Conservation (phyloP, 108 stramenopile genomes). For the Seminavis robusta region DNA sequence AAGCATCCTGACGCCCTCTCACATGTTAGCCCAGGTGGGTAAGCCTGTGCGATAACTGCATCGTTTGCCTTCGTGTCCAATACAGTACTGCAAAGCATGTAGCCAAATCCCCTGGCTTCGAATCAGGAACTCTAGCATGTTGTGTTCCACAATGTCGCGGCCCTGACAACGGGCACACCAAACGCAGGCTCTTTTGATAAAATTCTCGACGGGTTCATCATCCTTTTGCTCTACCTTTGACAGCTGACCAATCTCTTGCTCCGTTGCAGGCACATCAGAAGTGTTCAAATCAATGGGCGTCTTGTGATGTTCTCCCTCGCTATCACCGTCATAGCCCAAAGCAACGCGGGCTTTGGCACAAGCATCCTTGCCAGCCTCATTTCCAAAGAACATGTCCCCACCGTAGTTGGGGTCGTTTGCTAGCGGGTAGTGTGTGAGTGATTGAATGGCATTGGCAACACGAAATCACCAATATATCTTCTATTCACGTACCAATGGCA, state of each 20-base stretch:
- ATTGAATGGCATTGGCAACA: no score
- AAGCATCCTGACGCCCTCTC: no score
- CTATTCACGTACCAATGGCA: no score
- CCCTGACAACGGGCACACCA: constrained; percentile 71
- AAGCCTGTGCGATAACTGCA: constrained; percentile 12
- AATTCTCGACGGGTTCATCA: constrained; percentile 62
- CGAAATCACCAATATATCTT: no score
- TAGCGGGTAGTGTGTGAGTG: no score
- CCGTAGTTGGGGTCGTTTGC: constrained; percentile 92
- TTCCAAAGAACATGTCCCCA: constrained; percentile 71
- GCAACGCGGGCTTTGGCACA: constrained; percentile 19
- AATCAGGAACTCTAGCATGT: constrained; percentile 61
- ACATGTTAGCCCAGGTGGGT: constrained; percentile 20
- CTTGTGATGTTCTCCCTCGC: not conserved
- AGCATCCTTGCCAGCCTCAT: constrained; percentile 37
- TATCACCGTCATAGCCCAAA: not conserved
- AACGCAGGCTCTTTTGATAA: constrained; percentile 76
- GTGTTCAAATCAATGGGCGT: constrained; percentile 6
- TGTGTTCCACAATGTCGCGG: constrained; percentile 27
- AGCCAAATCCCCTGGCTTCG: constrained; percentile 81
- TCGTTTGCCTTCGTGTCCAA: not conserved
- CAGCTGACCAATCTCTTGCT: constrained; percentile 46
- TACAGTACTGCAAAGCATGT: constrained; percentile 76
- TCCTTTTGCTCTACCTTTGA: constrained; percentile 25
- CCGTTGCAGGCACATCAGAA: constrained; percentile 66